Evolutionary conservation across 192 early-diverging fungal species (phyloP).

Genomic region (Geosiphon pyriformis): DNA sequence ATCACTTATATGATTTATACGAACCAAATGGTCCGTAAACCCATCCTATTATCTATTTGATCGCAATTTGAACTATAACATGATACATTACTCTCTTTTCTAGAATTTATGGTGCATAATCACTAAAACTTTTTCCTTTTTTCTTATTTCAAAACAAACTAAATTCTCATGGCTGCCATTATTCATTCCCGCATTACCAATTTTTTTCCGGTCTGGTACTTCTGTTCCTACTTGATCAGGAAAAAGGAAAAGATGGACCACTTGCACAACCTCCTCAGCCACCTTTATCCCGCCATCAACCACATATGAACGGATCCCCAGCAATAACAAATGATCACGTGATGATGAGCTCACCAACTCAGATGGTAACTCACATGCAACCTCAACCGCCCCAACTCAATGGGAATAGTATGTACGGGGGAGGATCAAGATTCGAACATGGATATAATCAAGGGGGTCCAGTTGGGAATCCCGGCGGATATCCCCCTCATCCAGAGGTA

Average conservation of each 20-base stretch:
- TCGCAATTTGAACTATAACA: background rate
- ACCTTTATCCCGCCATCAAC: background rate
- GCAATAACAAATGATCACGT: constrained; percentile 19
- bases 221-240: background rate
- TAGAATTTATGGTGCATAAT: too few species aligned
- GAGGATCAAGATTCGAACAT: constrained; percentile 10
- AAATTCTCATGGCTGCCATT: too few species aligned
- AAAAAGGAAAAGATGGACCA: background rate
- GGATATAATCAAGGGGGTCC: background rate
- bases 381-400: constrained; percentile 5
- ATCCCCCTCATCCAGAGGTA: background rate
- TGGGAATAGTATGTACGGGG: background rate
- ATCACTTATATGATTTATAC: constrained; percentile 49
- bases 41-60: background rate
- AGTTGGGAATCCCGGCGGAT: too few species aligned
- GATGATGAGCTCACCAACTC: background rate
- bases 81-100: background rate
- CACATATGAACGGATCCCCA: background rate
- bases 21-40: constrained; percentile 26
- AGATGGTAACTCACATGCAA: background rate
- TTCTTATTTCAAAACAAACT: too few species aligned
- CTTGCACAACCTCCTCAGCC: background rate
- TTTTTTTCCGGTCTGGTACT: too few species aligned
- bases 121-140: background rate
- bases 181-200: too few species aligned